Evolutionary conservation across 1,284 basidiomycete species (phyloP).

Genomic region (Phenoliferia sp.): DNA sequence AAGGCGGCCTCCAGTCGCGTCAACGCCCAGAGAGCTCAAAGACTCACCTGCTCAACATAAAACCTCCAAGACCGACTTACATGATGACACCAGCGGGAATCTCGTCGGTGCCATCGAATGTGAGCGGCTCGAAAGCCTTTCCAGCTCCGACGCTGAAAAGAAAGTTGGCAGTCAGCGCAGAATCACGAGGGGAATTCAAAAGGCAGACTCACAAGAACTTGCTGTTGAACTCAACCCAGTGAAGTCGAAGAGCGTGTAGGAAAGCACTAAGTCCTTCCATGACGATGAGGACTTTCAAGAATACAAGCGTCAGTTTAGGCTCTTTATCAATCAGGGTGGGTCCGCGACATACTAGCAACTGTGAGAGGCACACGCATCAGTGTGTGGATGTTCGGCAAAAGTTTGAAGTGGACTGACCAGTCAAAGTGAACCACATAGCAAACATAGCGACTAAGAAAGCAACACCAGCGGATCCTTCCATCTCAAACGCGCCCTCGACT

Average conservation of each 20-base stretch:
- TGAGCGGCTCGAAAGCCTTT: constrained; percentile 33
- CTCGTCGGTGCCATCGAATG: constrained; percentile 30
- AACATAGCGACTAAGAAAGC: constrained; percentile 63
- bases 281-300: constrained; percentile 27
- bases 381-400: constrained; percentile 1
- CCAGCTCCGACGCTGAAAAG: constrained; percentile 13
- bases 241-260: constrained; percentile 78
- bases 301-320: background rate
- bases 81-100: constrained; percentile 23
- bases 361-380: background rate
- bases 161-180: background rate
- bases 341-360: constrained; percentile 5
- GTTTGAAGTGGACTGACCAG: constrained; percentile 48
- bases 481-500: constrained; percentile 56
- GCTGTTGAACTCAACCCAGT: constrained; percentile 44
- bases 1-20: too few relatives aligned
- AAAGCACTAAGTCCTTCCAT: constrained; percentile 77
- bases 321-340: constrained; percentile 10
- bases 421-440: constrained; percentile 74
- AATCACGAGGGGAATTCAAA: background rate
- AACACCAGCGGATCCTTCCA: constrained; percentile 50
- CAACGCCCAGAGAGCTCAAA: too few relatives aligned
- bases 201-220: constrained; percentile 41
- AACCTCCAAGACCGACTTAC: too few relatives aligned
- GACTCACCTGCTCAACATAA: too few relatives aligned